Base-by-base conservation (phyloP, 345 rosid species). In the Clausena lansium region DNA sequence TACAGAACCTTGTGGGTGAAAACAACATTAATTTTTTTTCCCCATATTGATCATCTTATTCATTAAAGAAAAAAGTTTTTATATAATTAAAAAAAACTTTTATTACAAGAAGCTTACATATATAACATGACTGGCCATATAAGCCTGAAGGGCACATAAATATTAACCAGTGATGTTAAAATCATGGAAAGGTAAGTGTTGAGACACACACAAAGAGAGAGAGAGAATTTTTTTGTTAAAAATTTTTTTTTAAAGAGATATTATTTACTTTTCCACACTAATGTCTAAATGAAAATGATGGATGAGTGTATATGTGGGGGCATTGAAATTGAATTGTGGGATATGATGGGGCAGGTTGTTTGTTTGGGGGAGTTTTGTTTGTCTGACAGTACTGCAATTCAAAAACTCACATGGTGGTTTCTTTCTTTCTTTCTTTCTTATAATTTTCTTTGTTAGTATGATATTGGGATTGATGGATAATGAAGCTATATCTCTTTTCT, bases 381-480 rank as follows among this genome's bases (percentile, higher is more conserved):
- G 63, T 52, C 82, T 78, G 76, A 62, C 77, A 78, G 79, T 30
- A 71, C 35, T 70, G 66, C 22, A 19, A 41, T 27, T 32, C 30
- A 2, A 45, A 7, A 47, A 24, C 36, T 78, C 70, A 77, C 71
- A 33, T 68, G 24, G 59, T 14, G 50, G 24, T 70, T 50, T 67
- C 25, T 39, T 80, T 52, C 41, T 35, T 80, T 52, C 41, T 35
- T 67, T 14, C 2, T 32, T 55, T 71, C 35, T 33, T 2, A 3
- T 45, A 1, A 38, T 73, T n/a, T 74, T 76, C 76, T 60, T 61
- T 74, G 60, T 32, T 81, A n/a, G 64, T 9, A 67, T 79, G 80
- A 83, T 82, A 25, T 75, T 57, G 91, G 88, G 85, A 87, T 87
- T 84, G 85, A 82, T 84, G 86, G 82, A 72, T 57, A 19, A 1